Percentiles rank a stretch among this genome's conserved stretches.
These are phyloP conservation scores for Ananas comosus DNA, from an alignment of 176 grass and related monocot genomes.

Conservation along the genomic window DNA sequence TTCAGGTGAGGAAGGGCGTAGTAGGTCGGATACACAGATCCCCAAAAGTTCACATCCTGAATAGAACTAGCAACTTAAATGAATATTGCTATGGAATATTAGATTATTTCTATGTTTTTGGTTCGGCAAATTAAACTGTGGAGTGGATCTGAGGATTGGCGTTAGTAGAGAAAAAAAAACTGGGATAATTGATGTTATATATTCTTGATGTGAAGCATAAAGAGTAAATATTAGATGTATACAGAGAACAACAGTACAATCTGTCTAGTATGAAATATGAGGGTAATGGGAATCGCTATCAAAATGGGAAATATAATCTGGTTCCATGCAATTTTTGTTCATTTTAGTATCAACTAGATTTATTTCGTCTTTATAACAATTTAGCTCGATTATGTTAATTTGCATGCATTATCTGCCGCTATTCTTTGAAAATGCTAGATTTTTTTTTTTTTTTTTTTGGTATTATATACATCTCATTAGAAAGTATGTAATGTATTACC, in stretches of 20 bases:
- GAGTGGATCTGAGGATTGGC: not conserved
- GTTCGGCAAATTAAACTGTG: not conserved
- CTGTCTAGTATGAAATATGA: no score
- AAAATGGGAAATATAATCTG: no score
- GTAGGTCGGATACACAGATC: constrained; percentile 65
- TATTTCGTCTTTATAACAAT: no score
- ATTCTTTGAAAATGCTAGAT: no score
- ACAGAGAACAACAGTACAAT: no score
- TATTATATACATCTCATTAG: not conserved
- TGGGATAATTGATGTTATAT: not conserved
- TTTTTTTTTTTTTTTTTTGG: not conserved
- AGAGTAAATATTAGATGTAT: no score
- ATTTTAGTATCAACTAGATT: no score
- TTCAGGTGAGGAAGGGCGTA: constrained; percentile 75
- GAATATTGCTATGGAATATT: not conserved
- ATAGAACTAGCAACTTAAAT: not conserved
- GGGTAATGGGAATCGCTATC: no score
- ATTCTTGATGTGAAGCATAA: no score
- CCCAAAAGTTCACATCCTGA: constrained; percentile 93
- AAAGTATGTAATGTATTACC: constrained; percentile 22
- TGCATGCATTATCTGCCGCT: no score
- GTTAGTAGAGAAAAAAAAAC: not conserved
- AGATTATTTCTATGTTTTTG: not conserved
- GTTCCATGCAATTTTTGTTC: no score
- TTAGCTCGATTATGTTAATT: no score